Percentiles rank a stretch among this genome's conserved stretches.
Evolutionary conservation across 306 rosid genomes (phyloP).

Genomic region (Rosa lucieae): DNA sequence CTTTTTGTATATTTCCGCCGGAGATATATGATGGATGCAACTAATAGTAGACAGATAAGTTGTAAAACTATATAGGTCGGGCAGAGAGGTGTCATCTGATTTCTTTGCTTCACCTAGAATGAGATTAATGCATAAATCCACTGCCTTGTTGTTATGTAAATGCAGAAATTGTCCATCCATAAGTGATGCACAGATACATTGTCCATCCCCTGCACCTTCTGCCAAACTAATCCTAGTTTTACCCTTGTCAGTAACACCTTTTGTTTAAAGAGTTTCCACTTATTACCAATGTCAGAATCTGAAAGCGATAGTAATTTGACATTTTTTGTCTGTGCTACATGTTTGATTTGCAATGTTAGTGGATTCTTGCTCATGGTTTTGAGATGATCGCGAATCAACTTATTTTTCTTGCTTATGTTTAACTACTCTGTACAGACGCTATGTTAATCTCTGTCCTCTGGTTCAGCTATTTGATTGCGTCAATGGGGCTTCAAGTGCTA

Average conservation of each 20-base stretch:
- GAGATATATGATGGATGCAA: background rate
- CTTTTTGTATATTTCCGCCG: background rate
- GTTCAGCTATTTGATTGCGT: conserved; percentile 91
- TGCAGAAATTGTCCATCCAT: background rate
- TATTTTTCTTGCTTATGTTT: background rate
- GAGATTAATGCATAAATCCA: background rate
- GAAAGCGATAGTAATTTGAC: background rate
- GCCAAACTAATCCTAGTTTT: background rate
- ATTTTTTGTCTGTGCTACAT: background rate
- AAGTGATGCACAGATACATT: background rate
- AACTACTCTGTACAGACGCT: conserved; percentile 10
- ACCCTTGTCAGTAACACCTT: background rate
- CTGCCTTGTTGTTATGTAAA: background rate
- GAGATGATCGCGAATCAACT: background rate
- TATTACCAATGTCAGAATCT: background rate
- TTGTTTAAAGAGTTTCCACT: background rate
- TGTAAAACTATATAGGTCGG: background rate
- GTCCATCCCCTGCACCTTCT: background rate
- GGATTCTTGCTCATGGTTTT: background rate
- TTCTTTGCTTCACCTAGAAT: background rate
- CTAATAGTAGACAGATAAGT: background rate
- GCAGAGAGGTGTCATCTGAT: background rate
- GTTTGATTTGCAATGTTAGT: background rate
- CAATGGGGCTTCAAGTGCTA: conserved; percentile 97
- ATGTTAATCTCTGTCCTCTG: conserved; percentile 13